A percentile compares a stretch with the other conserved stretches of the same genome.
phyloP scores from a whole-genome alignment of 345 rosid genomes.

The Diplotaxis tenuifolia region DNA sequence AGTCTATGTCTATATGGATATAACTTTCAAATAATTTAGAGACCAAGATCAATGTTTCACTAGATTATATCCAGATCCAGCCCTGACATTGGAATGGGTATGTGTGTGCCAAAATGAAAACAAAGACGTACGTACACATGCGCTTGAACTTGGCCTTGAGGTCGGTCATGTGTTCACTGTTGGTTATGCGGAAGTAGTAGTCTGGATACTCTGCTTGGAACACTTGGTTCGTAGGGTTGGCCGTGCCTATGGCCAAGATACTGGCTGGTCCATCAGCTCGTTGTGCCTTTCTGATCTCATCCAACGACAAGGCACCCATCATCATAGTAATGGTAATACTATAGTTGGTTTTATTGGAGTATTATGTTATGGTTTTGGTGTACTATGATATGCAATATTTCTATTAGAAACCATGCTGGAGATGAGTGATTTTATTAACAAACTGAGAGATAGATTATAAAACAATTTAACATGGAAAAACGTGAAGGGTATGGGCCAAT shows the following conservation, averaged over 20 bases:
- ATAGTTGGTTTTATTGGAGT: neutral
- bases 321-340: neutral
- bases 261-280: neutral
- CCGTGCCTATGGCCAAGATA: neutral
- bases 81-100: too few relatives aligned
- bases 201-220: slow-evolving; percentile 38
- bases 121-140: slow-evolving; percentile 55
- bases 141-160: slow-evolving; percentile 70
- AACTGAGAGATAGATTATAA: neutral
- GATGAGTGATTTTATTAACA: neutral
- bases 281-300: neutral
- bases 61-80: too few relatives aligned
- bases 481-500: neutral
- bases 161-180: too few relatives aligned
- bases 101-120: neutral
- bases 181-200: too few relatives aligned
- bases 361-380: neutral
- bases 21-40: too few relatives aligned
- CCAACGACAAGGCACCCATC: neutral
- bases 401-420: neutral
- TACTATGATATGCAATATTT: neutral
- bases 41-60: too few relatives aligned
- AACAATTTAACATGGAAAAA: neutral
- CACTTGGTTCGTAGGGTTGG: neutral
- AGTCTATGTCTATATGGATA: too few relatives aligned